phyloP scores from a whole-genome alignment of 2,329 filamentous ascomycete species.

The Ilyonectria robusta region DNA sequence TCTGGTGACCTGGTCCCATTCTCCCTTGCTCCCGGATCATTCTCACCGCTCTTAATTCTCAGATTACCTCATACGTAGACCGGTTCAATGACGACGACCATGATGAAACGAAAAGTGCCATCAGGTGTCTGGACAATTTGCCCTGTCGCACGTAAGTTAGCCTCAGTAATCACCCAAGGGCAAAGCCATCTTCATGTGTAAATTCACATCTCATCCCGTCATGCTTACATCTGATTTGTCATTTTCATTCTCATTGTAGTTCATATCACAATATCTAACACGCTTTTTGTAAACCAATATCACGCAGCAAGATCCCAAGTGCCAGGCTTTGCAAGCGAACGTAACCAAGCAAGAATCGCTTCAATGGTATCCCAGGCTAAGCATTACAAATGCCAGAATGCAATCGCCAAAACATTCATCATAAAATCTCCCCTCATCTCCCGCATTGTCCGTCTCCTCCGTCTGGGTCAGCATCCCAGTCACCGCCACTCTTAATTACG shows the following conservation, averaged over 20 bases:
- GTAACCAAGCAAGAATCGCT: constrained; percentile 20
- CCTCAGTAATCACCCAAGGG: not conserved
- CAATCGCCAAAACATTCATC: constrained; percentile 15
- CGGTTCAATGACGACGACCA: constrained; percentile 11
- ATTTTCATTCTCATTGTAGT: constrained; percentile 24
- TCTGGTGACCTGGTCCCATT: constrained; percentile 4
- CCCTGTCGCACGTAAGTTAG: not conserved
- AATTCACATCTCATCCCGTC: not conserved
- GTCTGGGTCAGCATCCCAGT: constrained; percentile 13
- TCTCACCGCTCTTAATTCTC: constrained; percentile 5
- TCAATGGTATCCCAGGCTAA: constrained; percentile 26
- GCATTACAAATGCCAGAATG: constrained; percentile 19
- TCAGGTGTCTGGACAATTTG: not conserved
- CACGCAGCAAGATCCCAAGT: constrained; percentile 25
- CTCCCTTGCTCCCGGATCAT: constrained; percentile 5
- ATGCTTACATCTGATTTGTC: not conserved
- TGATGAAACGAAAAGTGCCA: not conserved
- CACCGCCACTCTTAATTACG: constrained; percentile 36
- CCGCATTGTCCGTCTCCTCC: not conserved
- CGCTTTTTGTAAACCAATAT: constrained; percentile 24
- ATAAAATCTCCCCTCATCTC: not conserved
- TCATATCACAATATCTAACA: constrained; percentile 9
- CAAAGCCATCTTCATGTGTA: not conserved
- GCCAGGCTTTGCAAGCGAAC: constrained; percentile 40
- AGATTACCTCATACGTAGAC: not conserved